phyloP scores from a whole-genome alignment of 2,329 filamentous ascomycete species.

The Gnomoniopsis sp. region DNA sequence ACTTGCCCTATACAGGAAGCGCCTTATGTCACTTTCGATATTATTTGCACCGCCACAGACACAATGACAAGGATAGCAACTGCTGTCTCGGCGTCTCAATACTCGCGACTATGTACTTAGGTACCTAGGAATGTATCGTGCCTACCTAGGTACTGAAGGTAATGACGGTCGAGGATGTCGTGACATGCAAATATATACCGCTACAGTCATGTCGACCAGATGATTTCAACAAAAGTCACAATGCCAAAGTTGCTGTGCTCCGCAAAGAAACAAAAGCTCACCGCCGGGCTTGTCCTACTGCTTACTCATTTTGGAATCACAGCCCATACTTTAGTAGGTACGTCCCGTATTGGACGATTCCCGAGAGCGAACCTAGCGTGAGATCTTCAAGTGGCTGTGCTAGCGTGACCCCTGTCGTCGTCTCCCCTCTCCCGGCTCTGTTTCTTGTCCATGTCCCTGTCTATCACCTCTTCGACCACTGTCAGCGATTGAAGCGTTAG shows the following conservation, averaged over 20 bases:
- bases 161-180: no score
- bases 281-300: background rate
- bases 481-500: no score
- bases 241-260: background rate
- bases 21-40: no score
- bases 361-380: background rate
- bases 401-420: background rate
- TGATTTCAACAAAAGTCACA: no score
- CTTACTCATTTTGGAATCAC: background rate
- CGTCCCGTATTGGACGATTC: background rate
- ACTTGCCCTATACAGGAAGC: no score
- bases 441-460: background rate
- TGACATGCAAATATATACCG: no score
- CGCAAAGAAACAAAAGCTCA: background rate
- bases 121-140: no score
- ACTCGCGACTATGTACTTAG: no score
- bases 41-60: background rate
- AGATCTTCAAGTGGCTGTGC: background rate
- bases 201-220: no score
- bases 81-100: background rate
- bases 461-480: no score
- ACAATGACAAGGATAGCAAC: background rate
- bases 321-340: background rate
- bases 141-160: no score
- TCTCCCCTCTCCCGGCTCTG: background rate